phyloP scores from a whole-genome alignment of 1,284 basidiomycete species.

The Sphaerobolus stellatus region DNA sequence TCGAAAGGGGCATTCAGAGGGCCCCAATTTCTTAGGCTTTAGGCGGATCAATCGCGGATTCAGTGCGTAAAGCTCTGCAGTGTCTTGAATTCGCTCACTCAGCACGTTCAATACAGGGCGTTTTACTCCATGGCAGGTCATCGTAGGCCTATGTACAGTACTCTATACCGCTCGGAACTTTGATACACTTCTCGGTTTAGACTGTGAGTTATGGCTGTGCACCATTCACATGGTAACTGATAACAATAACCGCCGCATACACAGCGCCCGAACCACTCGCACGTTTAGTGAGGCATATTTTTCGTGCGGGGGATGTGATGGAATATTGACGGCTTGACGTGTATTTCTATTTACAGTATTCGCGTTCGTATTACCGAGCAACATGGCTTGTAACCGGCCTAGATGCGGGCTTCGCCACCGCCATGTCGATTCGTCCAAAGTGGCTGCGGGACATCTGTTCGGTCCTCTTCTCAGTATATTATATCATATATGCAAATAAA shows the following conservation, averaged over 20 bases:
- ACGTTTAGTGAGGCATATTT: conserved; percentile 62
- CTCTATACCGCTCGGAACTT: conserved; percentile 86
- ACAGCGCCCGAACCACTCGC: conserved; percentile 92
- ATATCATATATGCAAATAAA: conserved; percentile 90
- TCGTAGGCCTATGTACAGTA: conserved; percentile 80
- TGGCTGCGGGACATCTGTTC: conserved; percentile 89
- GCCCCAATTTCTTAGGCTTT: conserved; percentile 66
- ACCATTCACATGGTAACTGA: neutral
- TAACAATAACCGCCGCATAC: conserved; percentile 1
- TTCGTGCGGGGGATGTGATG: neutral
- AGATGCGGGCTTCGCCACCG: conserved; percentile 97
- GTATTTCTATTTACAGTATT: conserved; percentile 59
- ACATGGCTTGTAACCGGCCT: conserved; percentile 93
- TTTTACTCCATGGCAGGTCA: conserved; percentile 94
- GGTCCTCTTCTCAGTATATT: conserved; percentile 85
- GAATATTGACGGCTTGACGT: conserved; percentile 1
- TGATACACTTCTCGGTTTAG: conserved; percentile 84
- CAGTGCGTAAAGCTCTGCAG: conserved; percentile 48
- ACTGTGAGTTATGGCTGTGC: conserved; percentile 54
- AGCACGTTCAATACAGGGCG: conserved; percentile 48
- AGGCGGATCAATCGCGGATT: conserved; percentile 57
- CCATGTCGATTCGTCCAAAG: conserved; percentile 89
- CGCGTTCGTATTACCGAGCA: conserved; percentile 92
- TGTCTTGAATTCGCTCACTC: neutral
- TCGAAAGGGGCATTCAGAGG: conserved; percentile 62